A percentile compares a stretch with the other conserved stretches of the same genome.
These are phyloP conservation scores for Tetracentron sinense DNA, from an alignment of 164 flowering plant species.

Conservation along the genomic window DNA sequence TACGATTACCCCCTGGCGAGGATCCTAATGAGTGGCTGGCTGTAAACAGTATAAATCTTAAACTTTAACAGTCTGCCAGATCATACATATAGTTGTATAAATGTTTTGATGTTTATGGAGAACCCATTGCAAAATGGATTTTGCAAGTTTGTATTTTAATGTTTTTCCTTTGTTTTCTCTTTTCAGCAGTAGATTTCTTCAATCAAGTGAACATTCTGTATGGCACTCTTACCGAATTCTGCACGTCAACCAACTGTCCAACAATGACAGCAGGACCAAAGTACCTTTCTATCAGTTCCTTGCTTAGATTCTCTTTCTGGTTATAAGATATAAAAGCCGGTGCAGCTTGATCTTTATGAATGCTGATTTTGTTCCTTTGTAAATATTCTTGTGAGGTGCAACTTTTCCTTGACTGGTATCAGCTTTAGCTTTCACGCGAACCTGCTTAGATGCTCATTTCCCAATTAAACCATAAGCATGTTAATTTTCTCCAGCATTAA, in stretches of 20 bases:
- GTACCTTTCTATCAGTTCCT: slow-evolving; percentile 29
- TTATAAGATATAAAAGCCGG: background rate
- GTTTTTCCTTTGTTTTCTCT: slow-evolving; percentile 8
- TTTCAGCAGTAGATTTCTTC: slow-evolving; percentile 75
- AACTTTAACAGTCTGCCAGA: background rate
- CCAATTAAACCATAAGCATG: no score
- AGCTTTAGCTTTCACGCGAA: no score
- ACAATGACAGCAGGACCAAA: slow-evolving; percentile 77
- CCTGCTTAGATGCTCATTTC: no score
- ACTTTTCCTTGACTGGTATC: no score
- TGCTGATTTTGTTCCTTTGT: background rate
- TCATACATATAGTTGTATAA: background rate
- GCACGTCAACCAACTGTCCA: slow-evolving; percentile 62
- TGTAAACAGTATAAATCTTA: slow-evolving; percentile 47
- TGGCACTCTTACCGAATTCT: slow-evolving; percentile 75
- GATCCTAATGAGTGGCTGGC: slow-evolving; percentile 76
- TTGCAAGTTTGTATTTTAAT: background rate
- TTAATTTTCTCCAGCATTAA: no score
- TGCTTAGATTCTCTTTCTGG: slow-evolving; percentile 1
- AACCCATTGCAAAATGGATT: background rate
- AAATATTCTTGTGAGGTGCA: background rate
- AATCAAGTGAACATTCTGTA: slow-evolving; percentile 68
- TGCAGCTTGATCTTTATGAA: background rate
- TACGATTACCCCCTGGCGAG: slow-evolving; percentile 67
- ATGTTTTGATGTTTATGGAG: background rate